Evolutionary conservation across 768 basidiomycete genomes (phyloP).

Genomic region (Psilocybe sp.): DNA sequence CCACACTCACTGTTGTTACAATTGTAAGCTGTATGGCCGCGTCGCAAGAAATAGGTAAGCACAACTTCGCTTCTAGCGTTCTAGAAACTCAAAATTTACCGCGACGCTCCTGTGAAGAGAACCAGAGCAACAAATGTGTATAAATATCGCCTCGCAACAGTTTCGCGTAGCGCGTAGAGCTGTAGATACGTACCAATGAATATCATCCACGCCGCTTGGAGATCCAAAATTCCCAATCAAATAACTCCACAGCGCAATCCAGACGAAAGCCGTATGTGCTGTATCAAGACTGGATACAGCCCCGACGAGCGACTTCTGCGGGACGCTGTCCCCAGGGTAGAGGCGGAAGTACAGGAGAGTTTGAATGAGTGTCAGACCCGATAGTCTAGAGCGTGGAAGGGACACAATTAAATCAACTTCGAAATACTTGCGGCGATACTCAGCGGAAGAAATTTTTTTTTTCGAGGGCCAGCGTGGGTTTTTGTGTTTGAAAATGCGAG

Average conservation of each 20-base stretch:
- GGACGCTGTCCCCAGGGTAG: constrained; percentile 24
- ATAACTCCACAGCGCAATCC: constrained; percentile 37
- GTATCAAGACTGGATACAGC: constrained; percentile 35
- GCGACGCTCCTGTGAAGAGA: constrained; percentile 10
- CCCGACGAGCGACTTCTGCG: constrained; percentile 27
- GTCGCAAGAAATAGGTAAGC: background rate
- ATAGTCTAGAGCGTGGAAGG: constrained; percentile 14
- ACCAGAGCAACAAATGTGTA: background rate
- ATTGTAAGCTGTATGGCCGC: constrained; percentile 19
- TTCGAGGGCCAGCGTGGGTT: too few species aligned
- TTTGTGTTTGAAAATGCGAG: background rate
- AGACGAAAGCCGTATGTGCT: constrained; percentile 35
- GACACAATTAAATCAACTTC: too few species aligned
- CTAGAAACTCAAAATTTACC: constrained; percentile 7
- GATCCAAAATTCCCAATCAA: constrained; percentile 31
- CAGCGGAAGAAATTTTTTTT: too few species aligned
- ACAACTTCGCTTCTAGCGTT: background rate
- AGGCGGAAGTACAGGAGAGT: constrained; percentile 31
- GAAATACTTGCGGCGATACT: background rate
- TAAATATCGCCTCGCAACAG: background rate
- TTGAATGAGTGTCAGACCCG: constrained; percentile 34
- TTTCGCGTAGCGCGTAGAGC: background rate
- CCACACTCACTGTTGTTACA: constrained; percentile 19
- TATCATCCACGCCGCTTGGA: constrained; percentile 22
- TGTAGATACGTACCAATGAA: constrained; percentile 34